These are phyloP conservation scores for Kentomonas sorsogonicus DNA, from an alignment of 208 protist genomes.

Conservation along the genomic window DNA sequence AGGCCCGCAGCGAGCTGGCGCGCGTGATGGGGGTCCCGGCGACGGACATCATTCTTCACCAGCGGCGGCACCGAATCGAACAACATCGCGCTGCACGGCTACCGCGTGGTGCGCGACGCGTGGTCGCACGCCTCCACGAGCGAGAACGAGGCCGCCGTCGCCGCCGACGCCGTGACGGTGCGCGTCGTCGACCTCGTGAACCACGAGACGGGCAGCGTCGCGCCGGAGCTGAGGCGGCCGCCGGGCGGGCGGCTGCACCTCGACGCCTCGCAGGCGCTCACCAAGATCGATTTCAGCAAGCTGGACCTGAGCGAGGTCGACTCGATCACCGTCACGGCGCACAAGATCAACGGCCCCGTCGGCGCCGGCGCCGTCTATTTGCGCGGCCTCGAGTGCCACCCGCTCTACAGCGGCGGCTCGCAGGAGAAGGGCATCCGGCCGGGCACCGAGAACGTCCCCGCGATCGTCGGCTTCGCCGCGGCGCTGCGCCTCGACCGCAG, in stretches of 20 bases:
- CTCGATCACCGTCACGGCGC: conserved; percentile 69
- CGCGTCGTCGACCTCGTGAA: conserved; percentile 71
- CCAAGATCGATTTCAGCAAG: conserved; percentile 54
- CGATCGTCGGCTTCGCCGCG: conserved; percentile 68
- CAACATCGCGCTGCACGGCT: conserved; percentile 77
- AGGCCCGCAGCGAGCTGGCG: conserved; percentile 50
- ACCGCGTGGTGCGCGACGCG: conserved; percentile 52
- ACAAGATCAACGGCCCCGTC: conserved; percentile 81
- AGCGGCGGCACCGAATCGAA: conserved; percentile 80
- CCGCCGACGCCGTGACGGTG: conserved; percentile 23
- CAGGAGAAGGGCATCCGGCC: conserved; percentile 72
- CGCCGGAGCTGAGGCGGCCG: conserved; percentile 36
- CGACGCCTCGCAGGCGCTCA: conserved; percentile 62
- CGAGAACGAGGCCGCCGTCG: conserved; percentile 12
- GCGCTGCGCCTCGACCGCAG: conserved; percentile 61
- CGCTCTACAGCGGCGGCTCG: conserved; percentile 48
- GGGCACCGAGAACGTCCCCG: conserved; percentile 77
- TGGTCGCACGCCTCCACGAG: conserved; percentile 69
- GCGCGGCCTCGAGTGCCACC: conserved; percentile 38
- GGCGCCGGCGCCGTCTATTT: conserved; percentile 74
- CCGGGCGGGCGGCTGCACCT: conserved; percentile 58
- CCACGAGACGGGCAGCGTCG: conserved; percentile 69
- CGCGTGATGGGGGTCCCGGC: conserved; percentile 47
- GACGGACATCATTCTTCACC: conserved; percentile 71
- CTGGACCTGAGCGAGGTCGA: conserved; percentile 67